Evolutionary conservation across 2,329 filamentous ascomycete species (phyloP), one percentile per base, ranked within the genome.

Genomic region (Epichloe brachyelytri): DNA sequence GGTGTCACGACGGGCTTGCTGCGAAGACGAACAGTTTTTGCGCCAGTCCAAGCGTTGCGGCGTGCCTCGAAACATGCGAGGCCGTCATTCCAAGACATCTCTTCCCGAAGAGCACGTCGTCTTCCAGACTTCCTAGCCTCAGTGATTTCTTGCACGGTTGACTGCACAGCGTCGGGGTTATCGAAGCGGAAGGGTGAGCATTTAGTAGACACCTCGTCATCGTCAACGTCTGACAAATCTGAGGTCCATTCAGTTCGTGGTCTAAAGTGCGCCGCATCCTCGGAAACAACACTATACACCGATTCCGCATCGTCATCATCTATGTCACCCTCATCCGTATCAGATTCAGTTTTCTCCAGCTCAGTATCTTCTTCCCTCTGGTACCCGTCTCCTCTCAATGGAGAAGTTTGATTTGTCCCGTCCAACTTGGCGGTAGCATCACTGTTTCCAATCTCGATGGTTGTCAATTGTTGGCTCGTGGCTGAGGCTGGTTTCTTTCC

Each of bases 41-140:
- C 90, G 34, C 86, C 84, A 1, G 89, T 91, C 91, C 91, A 97
- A 6, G 81, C 82, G 68, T 95, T 82, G 46, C 90, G 78, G 53
- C 87, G 75, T 33, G 83, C 79, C 53, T 83, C 78, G 68, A 88
- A 97, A 63, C 85, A 85, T n/a, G 82, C 78, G 51, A 96, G 65
- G 0, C 91, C 91, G 38, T 83, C 74, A 60, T 96, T 97, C 83
- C 86, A 94, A 33, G 71, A 65, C 69, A 82, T 77, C 69, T 87
- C 84, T 51, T 81, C 79, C 54, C 79, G 76, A 47, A 79, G 63
- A 46, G 73, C 76, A 58, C 73, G 77, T 50, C 81, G 73, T 41
- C 78, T 73, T 55, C 74, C 76, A 37, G 79, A 72, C 54, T 74
- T 76, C 51, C 76, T 75, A 43, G 75, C 73, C 4, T 72, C 62